Percentiles rank a stretch among this genome's conserved stretches.
Evolutionary conservation across 192 early-diverging fungal species (phyloP).

Genomic region (Lobosporangium transversale): DNA sequence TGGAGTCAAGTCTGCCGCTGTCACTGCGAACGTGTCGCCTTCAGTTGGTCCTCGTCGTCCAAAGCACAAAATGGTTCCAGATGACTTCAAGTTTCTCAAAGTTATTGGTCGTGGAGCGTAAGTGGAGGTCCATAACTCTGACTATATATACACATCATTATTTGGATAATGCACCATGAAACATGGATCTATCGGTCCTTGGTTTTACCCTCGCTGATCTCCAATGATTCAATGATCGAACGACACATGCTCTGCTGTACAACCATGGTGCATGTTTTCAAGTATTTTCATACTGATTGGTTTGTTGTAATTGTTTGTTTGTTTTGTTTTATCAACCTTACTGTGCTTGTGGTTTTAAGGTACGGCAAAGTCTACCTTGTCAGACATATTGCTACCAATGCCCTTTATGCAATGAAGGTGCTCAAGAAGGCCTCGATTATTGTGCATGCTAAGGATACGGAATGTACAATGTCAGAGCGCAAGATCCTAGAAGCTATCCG

Average conservation of each 20-base stretch:
- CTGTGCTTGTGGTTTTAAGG: no score
- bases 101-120: conserved; percentile 65
- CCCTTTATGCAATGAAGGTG: conserved; percentile 92
- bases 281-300: conserved; percentile 16
- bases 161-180: no score
- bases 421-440: conserved; percentile 89
- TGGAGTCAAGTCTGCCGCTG: background rate
- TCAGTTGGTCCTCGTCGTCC: conserved; percentile 39
- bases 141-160: no score
- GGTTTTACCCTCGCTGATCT: no score
- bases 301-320: background rate
- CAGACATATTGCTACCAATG: conserved; percentile 66
- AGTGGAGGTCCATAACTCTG: no score
- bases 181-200: no score
- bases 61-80: conserved; percentile 54
- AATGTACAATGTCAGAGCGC: conserved; percentile 88
- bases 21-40: conserved; percentile 17
- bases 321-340: no score
- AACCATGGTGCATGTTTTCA: no score
- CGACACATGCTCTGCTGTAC: no score
- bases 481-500: conserved; percentile 85
- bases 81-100: conserved; percentile 64
- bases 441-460: conserved; percentile 80
- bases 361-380: conserved; percentile 91
- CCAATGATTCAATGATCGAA: no score